Percentiles rank a stretch among this genome's conserved stretches.
phyloP scores from a whole-genome alignment of 2,329 filamentous ascomycete genomes.

The Fusarium napiforme region DNA sequence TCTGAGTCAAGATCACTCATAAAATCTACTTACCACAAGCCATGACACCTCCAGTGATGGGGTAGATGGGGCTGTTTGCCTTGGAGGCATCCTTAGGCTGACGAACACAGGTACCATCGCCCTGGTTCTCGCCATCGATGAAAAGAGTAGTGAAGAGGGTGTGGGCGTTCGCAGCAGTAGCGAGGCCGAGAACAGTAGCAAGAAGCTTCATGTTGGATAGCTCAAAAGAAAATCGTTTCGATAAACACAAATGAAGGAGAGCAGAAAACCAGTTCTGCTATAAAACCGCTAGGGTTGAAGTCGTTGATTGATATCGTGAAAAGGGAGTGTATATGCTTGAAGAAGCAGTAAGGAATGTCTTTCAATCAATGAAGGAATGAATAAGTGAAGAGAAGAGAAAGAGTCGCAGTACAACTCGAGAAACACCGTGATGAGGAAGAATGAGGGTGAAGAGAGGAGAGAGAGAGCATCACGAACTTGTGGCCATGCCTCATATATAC shows the following conservation, averaged over 20 bases:
- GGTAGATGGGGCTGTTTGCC: slow-evolving; percentile 67
- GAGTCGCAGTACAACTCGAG: slow-evolving; percentile 24
- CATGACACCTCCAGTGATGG: slow-evolving; percentile 70
- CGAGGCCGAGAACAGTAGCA: slow-evolving; percentile 50
- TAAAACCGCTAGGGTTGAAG: slow-evolving; percentile 34
- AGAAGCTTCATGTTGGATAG: slow-evolving; percentile 53
- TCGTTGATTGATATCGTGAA: slow-evolving; percentile 11
- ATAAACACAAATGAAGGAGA: background rate
- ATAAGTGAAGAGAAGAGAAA: slow-evolving; percentile 24
- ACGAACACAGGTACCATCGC: slow-evolving; percentile 77
- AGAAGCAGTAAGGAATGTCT: slow-evolving; percentile 33
- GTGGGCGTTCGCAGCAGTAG: slow-evolving; percentile 61
- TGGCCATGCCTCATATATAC: slow-evolving; percentile 40
- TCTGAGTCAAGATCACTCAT: fast-evolving
- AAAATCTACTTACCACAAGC: slow-evolving; percentile 70
- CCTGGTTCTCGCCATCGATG: slow-evolving; percentile 71
- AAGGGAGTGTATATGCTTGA: slow-evolving; percentile 23
- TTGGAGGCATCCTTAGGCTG: slow-evolving; percentile 66
- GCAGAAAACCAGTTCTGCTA: slow-evolving; percentile 43
- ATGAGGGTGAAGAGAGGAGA: slow-evolving; percentile 17
- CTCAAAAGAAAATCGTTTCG: slow-evolving; percentile 35
- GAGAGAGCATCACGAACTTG: slow-evolving; percentile 5
- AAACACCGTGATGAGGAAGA: slow-evolving; percentile 37
- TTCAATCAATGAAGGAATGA: slow-evolving; percentile 33
- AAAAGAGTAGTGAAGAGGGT: slow-evolving; percentile 73